Conservation (phyloP, 805 yeast genomes). For the Isabelozyma rhagii region DNA sequence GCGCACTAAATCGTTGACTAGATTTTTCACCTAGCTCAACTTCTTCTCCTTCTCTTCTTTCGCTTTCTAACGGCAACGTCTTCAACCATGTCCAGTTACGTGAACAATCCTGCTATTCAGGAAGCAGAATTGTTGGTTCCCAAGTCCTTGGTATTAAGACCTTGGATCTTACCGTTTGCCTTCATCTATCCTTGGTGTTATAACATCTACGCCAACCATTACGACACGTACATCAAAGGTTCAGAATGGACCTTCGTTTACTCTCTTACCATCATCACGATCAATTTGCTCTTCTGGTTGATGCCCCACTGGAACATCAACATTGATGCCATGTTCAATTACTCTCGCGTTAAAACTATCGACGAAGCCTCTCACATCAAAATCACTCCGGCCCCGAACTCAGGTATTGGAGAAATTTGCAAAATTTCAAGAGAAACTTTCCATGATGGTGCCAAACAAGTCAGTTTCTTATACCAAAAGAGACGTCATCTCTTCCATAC, state of each 20-base stretch:
- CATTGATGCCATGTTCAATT: slow-evolving; percentile 68
- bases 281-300: slow-evolving; percentile 75
- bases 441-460: slow-evolving; percentile 58
- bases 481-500: slow-evolving; percentile 77
- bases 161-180: slow-evolving; percentile 81
- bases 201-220: slow-evolving; percentile 61
- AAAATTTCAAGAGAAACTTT: slow-evolving; percentile 51
- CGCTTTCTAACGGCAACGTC: background rate
- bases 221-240: slow-evolving; percentile 81
- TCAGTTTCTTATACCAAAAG: slow-evolving; percentile 83
- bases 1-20: background rate
- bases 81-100: slow-evolving; percentile 42
- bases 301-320: slow-evolving; percentile 93
- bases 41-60: slow-evolving; percentile 42
- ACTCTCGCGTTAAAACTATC: slow-evolving; percentile 48
- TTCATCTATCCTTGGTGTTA: slow-evolving; percentile 72
- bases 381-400: slow-evolving; percentile 78
- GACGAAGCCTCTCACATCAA: slow-evolving; percentile 68
- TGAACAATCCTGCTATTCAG: slow-evolving; percentile 68
- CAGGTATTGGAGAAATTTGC: slow-evolving; percentile 82
- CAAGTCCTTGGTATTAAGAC: slow-evolving; percentile 54
- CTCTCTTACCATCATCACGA: slow-evolving; percentile 66
- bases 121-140: slow-evolving; percentile 75
- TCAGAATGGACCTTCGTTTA: slow-evolving; percentile 95
- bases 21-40: slow-evolving; percentile 19